These are phyloP conservation scores for Tritrichomonas foetus DNA, from an alignment of 208 protist genomes.

Conservation along the genomic window DNA sequence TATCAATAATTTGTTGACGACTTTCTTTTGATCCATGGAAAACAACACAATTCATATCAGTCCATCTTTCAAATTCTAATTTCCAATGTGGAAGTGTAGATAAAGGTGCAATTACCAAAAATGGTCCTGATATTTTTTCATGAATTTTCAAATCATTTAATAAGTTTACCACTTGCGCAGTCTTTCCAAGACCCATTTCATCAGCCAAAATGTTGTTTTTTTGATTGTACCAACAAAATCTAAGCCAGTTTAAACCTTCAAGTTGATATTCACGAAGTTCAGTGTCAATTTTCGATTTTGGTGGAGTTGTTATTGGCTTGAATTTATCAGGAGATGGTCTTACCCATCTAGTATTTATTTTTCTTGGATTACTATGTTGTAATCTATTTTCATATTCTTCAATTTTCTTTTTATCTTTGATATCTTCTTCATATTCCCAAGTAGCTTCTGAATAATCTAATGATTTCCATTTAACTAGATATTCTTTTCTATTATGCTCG, in stretches of 20 bases:
- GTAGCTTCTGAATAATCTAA: conserved; percentile 59
- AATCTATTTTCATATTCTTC: neutral
- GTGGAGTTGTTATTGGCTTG: neutral
- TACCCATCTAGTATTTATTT: neutral
- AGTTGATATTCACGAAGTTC: conserved; percentile 53
- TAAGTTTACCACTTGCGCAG: conserved; percentile 54
- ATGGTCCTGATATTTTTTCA: conserved; percentile 60
- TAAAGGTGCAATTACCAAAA: conserved; percentile 66
- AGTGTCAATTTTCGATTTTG: conserved; percentile 41
- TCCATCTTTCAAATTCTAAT: conserved; percentile 68
- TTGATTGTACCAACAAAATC: conserved; percentile 50
- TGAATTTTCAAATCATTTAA: conserved; percentile 55
- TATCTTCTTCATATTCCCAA: conserved; percentile 63
- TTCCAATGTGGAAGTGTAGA: conserved; percentile 61
- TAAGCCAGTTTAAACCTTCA: conserved; percentile 58
- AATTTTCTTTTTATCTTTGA: conserved; percentile 41
- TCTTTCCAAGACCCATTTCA: conserved; percentile 62
- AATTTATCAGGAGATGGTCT: neutral
- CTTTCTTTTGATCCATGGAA: conserved; percentile 17
- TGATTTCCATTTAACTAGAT: conserved; percentile 64
- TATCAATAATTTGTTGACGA: conserved; percentile 4
- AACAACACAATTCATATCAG: conserved; percentile 52
- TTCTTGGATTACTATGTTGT: neutral
- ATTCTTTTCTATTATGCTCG: conserved; percentile 34
- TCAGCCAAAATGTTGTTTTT: conserved; percentile 55